Evolutionary conservation across 805 yeast genomes (phyloP), one percentile per base, ranked within the genome.

Genomic region (Schwanniomyces vanrijiae): DNA sequence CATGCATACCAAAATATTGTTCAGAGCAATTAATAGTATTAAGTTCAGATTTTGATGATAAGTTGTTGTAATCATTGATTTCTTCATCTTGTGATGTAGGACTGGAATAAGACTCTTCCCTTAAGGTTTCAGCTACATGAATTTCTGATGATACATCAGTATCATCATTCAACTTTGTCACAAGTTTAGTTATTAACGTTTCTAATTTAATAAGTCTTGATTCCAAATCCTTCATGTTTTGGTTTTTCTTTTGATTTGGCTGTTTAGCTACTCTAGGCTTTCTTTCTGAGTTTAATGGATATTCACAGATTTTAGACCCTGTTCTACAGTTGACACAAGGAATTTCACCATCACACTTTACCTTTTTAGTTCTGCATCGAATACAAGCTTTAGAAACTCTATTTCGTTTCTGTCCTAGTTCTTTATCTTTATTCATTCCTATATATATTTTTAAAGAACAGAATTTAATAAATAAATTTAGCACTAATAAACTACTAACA

Each of bases 271-370:
- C 52, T 18, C 51, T 38, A 5, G 52, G 52, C 26, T 50, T 59
- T 26, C 51, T 44, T 26, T 53, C 53, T 21, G 45, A 52, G 10
- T 50, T 52, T 3, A 42, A 20, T 3, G 58, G 56, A 41, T 58
- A 62, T 7, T 42, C 46, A 53, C 83, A 78, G 2, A 43, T 43
- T 3, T 62, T 54, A 6, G 34, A 14, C 11, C 56, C 55, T 42
- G 66, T 68, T 20, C 54, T 60, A 52, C 84, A 77, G 34, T 67
- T 65, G 6, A 64, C 52, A 51, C 84, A 80, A 3, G 74, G 74
- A 10, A 51, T 49, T 3, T 56, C 59, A 0, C 82, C 80, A 55
- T 80, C 78, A 54, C 84, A 80, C 52, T 76, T 78, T 48, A 77
- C 71, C 54, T 80, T 80, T 37, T 78, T 66, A 45, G 56, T 57